Percentiles rank a stretch among this genome's conserved stretches.
phyloP scores from a whole-genome alignment of 441 rosid species.

The Erysimum cheiri region DNA sequence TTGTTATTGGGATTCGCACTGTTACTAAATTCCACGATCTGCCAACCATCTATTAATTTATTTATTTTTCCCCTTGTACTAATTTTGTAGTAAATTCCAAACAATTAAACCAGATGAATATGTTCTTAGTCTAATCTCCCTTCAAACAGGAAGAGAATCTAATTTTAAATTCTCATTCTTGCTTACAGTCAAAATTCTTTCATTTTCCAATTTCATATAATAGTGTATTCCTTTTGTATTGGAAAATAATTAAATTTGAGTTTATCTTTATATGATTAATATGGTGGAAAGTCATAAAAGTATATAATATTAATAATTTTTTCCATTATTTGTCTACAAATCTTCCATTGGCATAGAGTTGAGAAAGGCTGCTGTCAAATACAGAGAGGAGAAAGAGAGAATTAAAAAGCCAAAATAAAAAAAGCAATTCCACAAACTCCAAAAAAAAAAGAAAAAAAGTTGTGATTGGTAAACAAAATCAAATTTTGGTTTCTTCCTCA shows the following conservation, averaged over 20 bases:
- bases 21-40: conserved; percentile 67
- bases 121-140: conserved; percentile 14
- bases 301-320: not conserved
- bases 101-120: conserved; percentile 27
- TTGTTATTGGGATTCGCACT: conserved; percentile 75
- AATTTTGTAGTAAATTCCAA: not conserved
- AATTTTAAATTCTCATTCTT: not conserved
- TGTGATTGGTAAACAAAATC: conserved; percentile 29
- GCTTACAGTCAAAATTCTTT: conserved; percentile 25
- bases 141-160: conserved; percentile 28
- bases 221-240: conserved; percentile 10
- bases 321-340: conserved; percentile 21
- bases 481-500: conserved; percentile 16
- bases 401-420: not conserved
- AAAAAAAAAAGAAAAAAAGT: not conserved
- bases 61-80: not conserved
- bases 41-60: conserved; percentile 40
- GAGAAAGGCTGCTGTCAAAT: conserved; percentile 22
- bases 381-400: conserved; percentile 18
- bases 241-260: conserved; percentile 9
- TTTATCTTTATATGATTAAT: not conserved
- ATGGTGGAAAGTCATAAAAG: conserved; percentile 34
- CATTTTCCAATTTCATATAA: conserved; percentile 1
- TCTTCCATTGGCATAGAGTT: not conserved
- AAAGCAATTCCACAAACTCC: conserved; percentile 41